Evolutionary conservation across 106 monocot genomes (phyloP).

Genomic region (Posidonia australis): DNA sequence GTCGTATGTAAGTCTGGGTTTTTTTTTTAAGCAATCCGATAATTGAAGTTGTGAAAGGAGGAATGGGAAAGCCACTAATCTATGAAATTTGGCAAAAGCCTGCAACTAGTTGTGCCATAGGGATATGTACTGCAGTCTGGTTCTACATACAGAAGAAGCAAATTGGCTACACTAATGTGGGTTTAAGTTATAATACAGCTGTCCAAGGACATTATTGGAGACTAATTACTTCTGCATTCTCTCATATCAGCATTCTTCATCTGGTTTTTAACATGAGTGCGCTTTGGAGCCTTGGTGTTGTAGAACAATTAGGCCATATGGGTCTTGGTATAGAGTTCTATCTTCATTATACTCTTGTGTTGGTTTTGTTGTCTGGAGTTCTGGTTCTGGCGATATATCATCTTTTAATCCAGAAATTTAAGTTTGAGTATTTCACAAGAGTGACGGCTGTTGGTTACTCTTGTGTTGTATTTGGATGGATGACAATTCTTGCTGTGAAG

Average conservation of each 20-base stretch:
- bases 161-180: conserved; percentile 62
- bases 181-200: conserved; percentile 73
- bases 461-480: conserved; percentile 96
- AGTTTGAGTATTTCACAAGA: conserved; percentile 73
- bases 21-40: not conserved
- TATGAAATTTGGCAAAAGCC: conserved; percentile 84
- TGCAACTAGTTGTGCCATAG: conserved; percentile 69
- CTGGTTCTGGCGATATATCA: conserved; percentile 67
- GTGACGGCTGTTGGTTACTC: conserved; percentile 90
- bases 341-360: conserved; percentile 73
- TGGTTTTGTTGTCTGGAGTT: conserved; percentile 57
- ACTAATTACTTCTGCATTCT: conserved; percentile 80
- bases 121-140: conserved; percentile 60
- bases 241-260: conserved; percentile 81
- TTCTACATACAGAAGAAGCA: conserved; percentile 86
- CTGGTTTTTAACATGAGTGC: conserved; percentile 91
- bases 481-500: conserved; percentile 92
- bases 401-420: conserved; percentile 65
- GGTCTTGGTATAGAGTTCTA: conserved; percentile 75
- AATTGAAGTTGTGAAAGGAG: not conserved
- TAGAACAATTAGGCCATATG: conserved; percentile 49
- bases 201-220: conserved; percentile 82
- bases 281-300: conserved; percentile 78
- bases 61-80: conserved; percentile 74
- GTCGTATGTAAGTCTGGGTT: not conserved